Percentiles rank a stretch among this genome's conserved stretches.
These are phyloP conservation scores for Neofusicoccum parvum DNA, from an alignment of 2,329 filamentous ascomycete species.

Conservation along the genomic window DNA sequence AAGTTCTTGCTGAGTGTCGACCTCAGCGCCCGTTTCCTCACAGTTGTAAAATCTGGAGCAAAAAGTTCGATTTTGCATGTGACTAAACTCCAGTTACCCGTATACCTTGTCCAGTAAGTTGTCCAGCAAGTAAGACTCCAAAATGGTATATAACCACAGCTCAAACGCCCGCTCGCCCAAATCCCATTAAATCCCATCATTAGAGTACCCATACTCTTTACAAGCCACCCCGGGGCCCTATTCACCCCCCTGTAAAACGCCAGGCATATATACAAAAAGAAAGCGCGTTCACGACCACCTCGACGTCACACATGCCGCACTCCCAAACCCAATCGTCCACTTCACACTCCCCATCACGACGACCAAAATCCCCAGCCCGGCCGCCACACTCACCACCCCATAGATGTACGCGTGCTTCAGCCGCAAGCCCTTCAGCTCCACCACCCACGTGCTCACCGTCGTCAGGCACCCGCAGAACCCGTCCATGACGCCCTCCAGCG, in stretches of 20 bases:
- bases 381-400: conserved; percentile 61
- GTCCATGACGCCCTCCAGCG: conserved; percentile 51
- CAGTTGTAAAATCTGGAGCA: too few species aligned
- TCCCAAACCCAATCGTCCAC: conserved; percentile 61
- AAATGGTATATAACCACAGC: neutral
- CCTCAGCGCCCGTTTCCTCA: too few species aligned
- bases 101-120: too few species aligned
- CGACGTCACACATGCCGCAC: conserved; percentile 34
- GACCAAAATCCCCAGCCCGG: conserved; percentile 62
- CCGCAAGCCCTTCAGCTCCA: conserved; percentile 44
- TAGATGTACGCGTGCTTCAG: conserved; percentile 68
- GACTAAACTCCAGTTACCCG: too few species aligned
- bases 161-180: neutral
- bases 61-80: too few species aligned
- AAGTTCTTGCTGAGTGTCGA: too few species aligned
- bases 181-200: neutral
- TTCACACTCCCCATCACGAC: conserved; percentile 73
- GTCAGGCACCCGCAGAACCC: conserved; percentile 53
- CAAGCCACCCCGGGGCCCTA: neutral
- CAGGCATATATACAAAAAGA: neutral
- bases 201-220: too few species aligned
- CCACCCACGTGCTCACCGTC: conserved; percentile 53
- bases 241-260: neutral
- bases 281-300: conserved; percentile 3
- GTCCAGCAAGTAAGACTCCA: neutral